Percentiles rank a stretch among this genome's conserved stretches.
Evolutionary conservation across 805 yeast species (phyloP).

Genomic region (Wickerhamiella sergipiensis): DNA sequence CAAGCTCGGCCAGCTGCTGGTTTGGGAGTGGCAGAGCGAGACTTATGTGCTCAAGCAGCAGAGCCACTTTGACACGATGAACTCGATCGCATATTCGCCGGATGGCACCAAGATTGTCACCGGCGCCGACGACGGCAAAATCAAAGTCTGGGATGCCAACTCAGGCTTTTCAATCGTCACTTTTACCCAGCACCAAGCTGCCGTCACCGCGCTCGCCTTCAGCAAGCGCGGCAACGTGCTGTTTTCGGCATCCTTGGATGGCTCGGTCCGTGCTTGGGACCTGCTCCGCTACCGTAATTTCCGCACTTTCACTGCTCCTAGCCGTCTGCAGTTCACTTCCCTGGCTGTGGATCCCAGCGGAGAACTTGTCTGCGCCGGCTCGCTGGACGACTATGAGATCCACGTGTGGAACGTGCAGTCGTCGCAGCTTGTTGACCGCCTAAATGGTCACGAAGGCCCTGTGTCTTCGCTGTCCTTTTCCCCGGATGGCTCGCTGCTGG

Average conservation of each 20-base stretch:
- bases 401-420: constrained; percentile 98
- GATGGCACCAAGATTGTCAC: constrained; percentile 89
- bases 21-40: constrained; percentile 98
- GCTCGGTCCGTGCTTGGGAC: constrained; percentile 97
- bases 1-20: constrained; percentile 81
- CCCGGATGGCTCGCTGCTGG: constrained; percentile 59
- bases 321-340: constrained; percentile 72
- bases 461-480: constrained; percentile 81
- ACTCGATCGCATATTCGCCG: constrained; percentile 75
- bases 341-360: constrained; percentile 96
- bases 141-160: constrained; percentile 87
- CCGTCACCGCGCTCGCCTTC: constrained; percentile 78
- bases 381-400: constrained; percentile 76
- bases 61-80: constrained; percentile 89
- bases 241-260: constrained; percentile 86
- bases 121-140: constrained; percentile 92
- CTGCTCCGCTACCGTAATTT: constrained; percentile 83
- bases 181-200: constrained; percentile 77
- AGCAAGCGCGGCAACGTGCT: constrained; percentile 83
- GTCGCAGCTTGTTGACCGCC: constrained; percentile 72
- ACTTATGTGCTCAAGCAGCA: constrained; percentile 91
- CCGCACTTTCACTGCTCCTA: constrained; percentile 85
- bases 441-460: constrained; percentile 94
- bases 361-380: constrained; percentile 91
- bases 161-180: constrained; percentile 91